These are phyloP conservation scores for Phialophora chinensis DNA, from an alignment of 2,329 filamentous ascomycete genomes.

Conservation along the genomic window DNA sequence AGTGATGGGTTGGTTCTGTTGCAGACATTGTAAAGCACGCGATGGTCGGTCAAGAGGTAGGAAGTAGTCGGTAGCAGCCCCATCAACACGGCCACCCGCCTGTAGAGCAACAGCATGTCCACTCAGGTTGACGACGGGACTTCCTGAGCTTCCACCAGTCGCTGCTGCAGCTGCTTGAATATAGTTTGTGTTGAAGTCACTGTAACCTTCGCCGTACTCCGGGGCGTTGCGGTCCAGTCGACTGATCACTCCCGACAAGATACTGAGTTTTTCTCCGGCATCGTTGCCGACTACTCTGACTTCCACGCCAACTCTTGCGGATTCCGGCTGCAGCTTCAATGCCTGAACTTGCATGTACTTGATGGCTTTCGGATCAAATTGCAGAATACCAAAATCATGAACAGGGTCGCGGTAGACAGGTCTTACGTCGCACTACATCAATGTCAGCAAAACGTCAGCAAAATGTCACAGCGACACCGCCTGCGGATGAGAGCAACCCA, in stretches of 20 bases:
- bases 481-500: constrained; percentile 42
- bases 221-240: constrained; percentile 94
- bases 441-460: constrained; percentile 31
- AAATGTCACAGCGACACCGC: constrained; percentile 15
- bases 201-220: constrained; percentile 96
- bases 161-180: constrained; percentile 97
- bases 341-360: constrained; percentile 94
- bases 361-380: constrained; percentile 93
- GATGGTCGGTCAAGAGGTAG: constrained; percentile 88
- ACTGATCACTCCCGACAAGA: constrained; percentile 95
- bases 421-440: constrained; percentile 79
- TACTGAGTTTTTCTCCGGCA: constrained; percentile 97
- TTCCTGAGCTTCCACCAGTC: constrained; percentile 96
- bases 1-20: constrained; percentile 74
- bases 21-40: constrained; percentile 84
- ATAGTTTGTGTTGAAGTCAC: constrained; percentile 95
- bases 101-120: constrained; percentile 91
- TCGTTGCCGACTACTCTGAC: constrained; percentile 98
- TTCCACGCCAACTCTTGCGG: constrained; percentile 85
- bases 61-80: constrained; percentile 97
- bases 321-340: constrained; percentile 80
- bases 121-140: constrained; percentile 94
- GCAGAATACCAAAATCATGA: constrained; percentile 95
- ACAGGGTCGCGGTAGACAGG: constrained; percentile 98
- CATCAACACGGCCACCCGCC: constrained; percentile 90